Base-by-base conservation (phyloP, 2,329 filamentous ascomycete species). In the Fusarium sp. region DNA sequence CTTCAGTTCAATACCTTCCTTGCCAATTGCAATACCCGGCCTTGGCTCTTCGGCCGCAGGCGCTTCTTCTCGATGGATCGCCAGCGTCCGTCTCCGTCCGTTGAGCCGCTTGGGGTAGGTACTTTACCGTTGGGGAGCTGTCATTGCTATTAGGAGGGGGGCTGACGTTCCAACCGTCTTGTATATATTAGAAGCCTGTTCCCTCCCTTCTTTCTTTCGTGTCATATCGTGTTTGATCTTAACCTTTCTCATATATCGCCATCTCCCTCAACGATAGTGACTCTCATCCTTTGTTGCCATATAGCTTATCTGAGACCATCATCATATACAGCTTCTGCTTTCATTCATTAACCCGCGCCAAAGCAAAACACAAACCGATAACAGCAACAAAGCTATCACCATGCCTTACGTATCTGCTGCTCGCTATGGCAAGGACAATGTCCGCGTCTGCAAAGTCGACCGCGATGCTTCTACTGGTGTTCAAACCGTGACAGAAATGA, bases 361-460 rank as follows among this genome's bases (percentile, higher is more conserved):
- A n/a, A 42, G 13, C 50, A 55, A 46, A 52, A 46, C 46, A 10
- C 25, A 48, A 56, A 61, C 34, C 34, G 34, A 28, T 34, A 34
- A 34, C 16, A 18, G 16, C 16, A 34, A 18, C 53, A 72, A 67
- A 58, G 62, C 52, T 25, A 55, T 58, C 67, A 71, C 44, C 48
- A 90, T 90, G 87, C 81, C 88, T 70, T 79, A 80, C 73, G 81
- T 90, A 65, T 84, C 86, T 64, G 83, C 88, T 76, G 92, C 92
- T 75, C 89, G 90, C 78, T 95, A 94, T 80, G 92, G 92, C 84
- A 95, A 99, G 89, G 96, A 98, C 88, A 98, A 99, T 84, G 91
- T 99, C 86, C 94, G 96, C 77, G 89, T 99, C 76, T 97, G 92
- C 89, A 99, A 99, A 83, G 94, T 98, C 77, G 87, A 97, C 77